Percentiles rank a stretch among this genome's conserved stretches.
Conservation (phyloP, 495 filamentous ascomycete species). For the Jackrogersella multiformis region DNA sequence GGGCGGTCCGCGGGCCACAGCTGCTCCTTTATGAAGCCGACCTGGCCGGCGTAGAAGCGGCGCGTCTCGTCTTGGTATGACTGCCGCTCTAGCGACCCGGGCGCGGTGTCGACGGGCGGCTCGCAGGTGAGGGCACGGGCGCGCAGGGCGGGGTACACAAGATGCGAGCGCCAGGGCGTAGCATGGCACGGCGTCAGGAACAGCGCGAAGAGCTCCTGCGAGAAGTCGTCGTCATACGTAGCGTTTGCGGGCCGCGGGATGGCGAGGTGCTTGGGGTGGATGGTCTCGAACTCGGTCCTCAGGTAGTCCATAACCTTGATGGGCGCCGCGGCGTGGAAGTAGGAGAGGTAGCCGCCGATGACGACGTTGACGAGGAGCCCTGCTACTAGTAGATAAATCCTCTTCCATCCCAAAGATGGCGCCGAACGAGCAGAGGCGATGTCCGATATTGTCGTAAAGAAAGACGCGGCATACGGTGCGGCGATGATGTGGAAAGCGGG, state of each 20-base stretch:
- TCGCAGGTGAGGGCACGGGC: slow-evolving; percentile 93
- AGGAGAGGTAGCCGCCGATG: slow-evolving; percentile 77
- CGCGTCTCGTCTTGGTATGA: slow-evolving; percentile 89
- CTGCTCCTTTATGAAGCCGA: slow-evolving; percentile 64
- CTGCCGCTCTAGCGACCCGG: slow-evolving; percentile 60
- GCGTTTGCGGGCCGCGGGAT: slow-evolving; percentile 39
- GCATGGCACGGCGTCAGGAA: slow-evolving; percentile 99
- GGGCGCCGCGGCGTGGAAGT: slow-evolving; percentile 81
- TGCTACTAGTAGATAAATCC: slow-evolving; percentile 64
- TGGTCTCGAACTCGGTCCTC: slow-evolving; percentile 70
- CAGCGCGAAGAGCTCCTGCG: slow-evolving; percentile 69
- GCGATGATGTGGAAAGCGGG: slow-evolving; percentile 84
- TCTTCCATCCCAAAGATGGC: slow-evolving; percentile 47
- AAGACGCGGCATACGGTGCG: slow-evolving; percentile 70
- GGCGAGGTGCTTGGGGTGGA: slow-evolving; percentile 52
- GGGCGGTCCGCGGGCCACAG: slow-evolving; percentile 52
- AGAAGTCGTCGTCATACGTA: slow-evolving; percentile 41
- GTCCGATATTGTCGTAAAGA: slow-evolving; percentile 61
- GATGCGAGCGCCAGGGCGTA: slow-evolving; percentile 93
- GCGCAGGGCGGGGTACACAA: slow-evolving; percentile 75
- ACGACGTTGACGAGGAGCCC: slow-evolving; percentile 72
- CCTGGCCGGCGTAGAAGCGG: slow-evolving; percentile 78
- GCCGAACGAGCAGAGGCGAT: slow-evolving; percentile 30
- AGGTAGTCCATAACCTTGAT: slow-evolving; percentile 77
- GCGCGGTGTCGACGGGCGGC: slow-evolving; percentile 74